Conservation (phyloP, 2,329 filamentous ascomycete species). For the Stemphylium vesicarium region DNA sequence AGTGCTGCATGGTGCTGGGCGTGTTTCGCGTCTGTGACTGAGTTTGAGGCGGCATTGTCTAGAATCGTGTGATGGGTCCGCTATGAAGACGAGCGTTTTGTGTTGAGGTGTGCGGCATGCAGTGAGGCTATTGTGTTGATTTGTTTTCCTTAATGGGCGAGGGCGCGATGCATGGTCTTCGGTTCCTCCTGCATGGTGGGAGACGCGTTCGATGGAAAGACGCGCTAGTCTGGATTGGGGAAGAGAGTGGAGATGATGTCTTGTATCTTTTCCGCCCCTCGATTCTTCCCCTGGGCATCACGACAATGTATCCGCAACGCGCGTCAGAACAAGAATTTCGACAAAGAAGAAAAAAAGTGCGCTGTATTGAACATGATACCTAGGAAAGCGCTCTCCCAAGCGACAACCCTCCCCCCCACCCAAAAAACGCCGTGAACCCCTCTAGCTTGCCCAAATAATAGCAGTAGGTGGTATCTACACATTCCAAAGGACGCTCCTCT, state of each 20-base stretch:
- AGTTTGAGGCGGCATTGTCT: no score
- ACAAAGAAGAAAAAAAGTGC: no score
- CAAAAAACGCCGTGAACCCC: not conserved
- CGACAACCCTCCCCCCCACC: no score
- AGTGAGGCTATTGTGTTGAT: no score
- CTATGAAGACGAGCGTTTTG: no score
- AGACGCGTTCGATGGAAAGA: not conserved
- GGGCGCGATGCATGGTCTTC: no score
- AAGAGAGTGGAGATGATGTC: not conserved
- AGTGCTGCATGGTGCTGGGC: no score
- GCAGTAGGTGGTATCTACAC: not conserved
- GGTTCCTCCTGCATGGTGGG: not conserved
- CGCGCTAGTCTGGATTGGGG: not conserved
- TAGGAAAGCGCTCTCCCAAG: not conserved
- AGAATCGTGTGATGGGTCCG: no score
- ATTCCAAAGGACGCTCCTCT: constrained; percentile 38
- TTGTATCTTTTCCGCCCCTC: not conserved
- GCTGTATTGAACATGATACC: not conserved
- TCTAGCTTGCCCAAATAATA: not conserved
- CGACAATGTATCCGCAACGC: not conserved
- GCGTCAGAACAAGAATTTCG: not conserved
- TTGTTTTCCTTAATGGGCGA: no score
- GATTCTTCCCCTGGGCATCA: not conserved
- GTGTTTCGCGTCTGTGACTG: no score
- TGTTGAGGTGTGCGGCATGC: no score